These are phyloP conservation scores for Artemisia annua DNA, from an alignment of 129 eudicot species.

Conservation along the genomic window DNA sequence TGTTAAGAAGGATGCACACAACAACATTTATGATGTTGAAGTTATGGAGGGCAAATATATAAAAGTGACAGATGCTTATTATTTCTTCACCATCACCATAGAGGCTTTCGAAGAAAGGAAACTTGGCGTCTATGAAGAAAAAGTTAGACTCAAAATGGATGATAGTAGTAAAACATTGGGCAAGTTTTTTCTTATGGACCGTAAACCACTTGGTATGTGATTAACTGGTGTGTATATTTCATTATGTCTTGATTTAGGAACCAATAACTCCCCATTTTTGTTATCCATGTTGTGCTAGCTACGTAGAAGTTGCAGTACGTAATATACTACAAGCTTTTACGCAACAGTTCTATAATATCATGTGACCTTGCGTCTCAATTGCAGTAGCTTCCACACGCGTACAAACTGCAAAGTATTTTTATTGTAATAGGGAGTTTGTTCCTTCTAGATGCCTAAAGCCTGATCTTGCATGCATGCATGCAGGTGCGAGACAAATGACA, in stretches of 20 bases:
- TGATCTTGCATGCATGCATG: background rate
- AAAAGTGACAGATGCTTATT: background rate
- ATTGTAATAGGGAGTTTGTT: background rate
- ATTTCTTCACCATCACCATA: background rate
- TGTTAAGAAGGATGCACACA: background rate
- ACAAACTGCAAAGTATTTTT: background rate
- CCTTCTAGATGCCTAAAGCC: background rate
- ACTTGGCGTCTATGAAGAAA: background rate
- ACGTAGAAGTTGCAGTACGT: background rate
- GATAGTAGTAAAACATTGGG: background rate
- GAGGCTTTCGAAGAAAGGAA: constrained; percentile 3
- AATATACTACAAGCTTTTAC: background rate
- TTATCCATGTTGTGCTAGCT: constrained; percentile 1
- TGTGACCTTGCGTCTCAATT: background rate
- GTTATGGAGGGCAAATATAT: constrained; percentile 1
- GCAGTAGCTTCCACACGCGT: background rate
- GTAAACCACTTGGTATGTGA: too few species aligned
- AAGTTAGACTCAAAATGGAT: background rate
- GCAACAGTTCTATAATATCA: background rate
- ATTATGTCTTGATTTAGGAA: background rate
- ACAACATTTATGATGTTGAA: background rate
- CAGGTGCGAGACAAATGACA: background rate
- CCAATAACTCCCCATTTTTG: background rate
- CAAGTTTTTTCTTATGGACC: too few species aligned
- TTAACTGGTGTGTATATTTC: background rate